phyloP scores from a whole-genome alignment of 768 basidiomycete species.

The Phylloporus arenicola region DNA sequence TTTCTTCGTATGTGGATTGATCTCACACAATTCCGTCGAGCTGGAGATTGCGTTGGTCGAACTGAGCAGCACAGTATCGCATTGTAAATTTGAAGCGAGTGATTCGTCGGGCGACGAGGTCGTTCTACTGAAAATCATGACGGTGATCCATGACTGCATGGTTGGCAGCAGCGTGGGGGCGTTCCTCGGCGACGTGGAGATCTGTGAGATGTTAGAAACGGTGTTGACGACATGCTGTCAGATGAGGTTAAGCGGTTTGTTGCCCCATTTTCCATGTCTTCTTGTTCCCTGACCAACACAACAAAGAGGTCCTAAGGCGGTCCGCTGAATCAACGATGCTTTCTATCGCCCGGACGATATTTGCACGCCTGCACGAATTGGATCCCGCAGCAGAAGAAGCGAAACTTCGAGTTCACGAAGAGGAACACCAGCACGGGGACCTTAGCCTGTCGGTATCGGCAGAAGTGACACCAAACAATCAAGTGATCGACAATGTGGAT shows the following conservation, averaged over 20 bases:
- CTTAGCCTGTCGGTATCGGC: constrained; percentile 56
- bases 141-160: constrained; percentile 81
- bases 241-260: constrained; percentile 89
- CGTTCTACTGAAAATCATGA: constrained; percentile 86
- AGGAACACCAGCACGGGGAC: constrained; percentile 51
- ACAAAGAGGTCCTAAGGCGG: constrained; percentile 74
- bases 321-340: constrained; percentile 91
- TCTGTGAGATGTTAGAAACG: constrained; percentile 98
- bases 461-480: constrained; percentile 23
- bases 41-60: constrained; percentile 70
- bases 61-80: constrained; percentile 84
- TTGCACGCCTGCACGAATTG: constrained; percentile 62
- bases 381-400: constrained; percentile 65
- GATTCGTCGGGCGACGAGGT: constrained; percentile 98
- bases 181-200: constrained; percentile 84
- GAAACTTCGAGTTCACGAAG: constrained; percentile 48
- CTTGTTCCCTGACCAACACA: constrained; percentile 12
- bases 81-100: constrained; percentile 97
- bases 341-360: constrained; percentile 75
- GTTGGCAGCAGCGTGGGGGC: constrained; percentile 58
- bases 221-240: constrained; percentile 96
- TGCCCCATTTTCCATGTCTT: constrained; percentile 2
- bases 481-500: constrained; percentile 10
- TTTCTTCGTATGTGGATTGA: constrained; percentile 77
- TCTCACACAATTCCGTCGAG: constrained; percentile 49